Evolutionary conservation across 225 moss, liverwort and hornwort species (phyloP), one percentile per base, ranked within the genome.

Genomic region (Marchantia polymorpha): DNA sequence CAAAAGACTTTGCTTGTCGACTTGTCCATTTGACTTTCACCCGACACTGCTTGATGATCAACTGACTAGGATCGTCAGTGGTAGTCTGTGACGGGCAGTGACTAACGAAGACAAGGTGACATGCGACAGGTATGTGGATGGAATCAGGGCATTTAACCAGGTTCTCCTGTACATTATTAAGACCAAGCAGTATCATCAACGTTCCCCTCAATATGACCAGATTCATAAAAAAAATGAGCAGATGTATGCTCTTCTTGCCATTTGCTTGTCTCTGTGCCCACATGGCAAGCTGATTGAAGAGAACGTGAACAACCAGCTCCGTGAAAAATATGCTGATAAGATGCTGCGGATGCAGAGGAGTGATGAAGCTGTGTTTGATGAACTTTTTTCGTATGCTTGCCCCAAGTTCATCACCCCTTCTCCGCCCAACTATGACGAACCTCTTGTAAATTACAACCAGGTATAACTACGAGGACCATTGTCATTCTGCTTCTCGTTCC

Each of bases 171-270:
- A 96, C 60, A 93, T 96, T 75, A 88, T 90, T 79, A 96, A 96
- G 89, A 96, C 92, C 63, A 96, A 96, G 87, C 96, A 96, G 87
- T 96, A 90, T 77, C 93, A 96, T 80, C 96, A 96, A 77, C 87
- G 91, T 13, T 96, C 93, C 23, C 92, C 96, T 4, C 96, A 96
- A 89, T 91, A 91, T 66, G 96, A 96, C 52, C 96, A 96, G 81
- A 96, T 96, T 70, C 84, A 93, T 83, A 96, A 96, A 83, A 96
- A 96, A 83, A 96, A 96, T 54, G 96, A 96, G 85, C 96, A 96
- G 91, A 96, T 96, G 93, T 96, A 96, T 78, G 96, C 93, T 54
- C 89, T 96, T 11, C 87, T 96, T 61, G 96, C 96, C n/a, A 87
- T 96, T 72, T 88, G 86, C 80, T 87, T 96, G 65, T 96, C 96